Conservation (phyloP, 2,329 filamentous ascomycete species). For the Anisogramma anomala region DNA sequence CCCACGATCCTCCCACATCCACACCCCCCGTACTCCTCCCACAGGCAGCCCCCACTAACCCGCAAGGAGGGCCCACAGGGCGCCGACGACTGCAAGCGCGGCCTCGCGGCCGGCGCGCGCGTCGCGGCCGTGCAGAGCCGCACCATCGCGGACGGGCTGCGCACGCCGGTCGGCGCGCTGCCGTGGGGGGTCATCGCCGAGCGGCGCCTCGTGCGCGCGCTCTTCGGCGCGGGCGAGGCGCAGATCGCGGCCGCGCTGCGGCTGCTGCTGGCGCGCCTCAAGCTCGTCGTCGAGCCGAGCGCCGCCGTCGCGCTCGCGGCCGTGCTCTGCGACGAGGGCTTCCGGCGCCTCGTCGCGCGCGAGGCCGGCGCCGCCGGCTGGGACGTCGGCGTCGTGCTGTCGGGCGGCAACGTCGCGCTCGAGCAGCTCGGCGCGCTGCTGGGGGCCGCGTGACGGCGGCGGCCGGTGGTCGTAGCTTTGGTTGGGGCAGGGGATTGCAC, state of each 20-base stretch:
- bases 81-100: slow-evolving; percentile 69
- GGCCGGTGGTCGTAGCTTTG: no score
- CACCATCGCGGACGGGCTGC: slow-evolving; percentile 79
- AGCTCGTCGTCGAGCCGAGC: slow-evolving; percentile 83
- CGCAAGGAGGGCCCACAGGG: no score
- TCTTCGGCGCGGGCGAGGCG: slow-evolving; percentile 66
- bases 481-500: no score
- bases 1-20: no score
- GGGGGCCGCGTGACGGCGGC: slow-evolving; percentile 13
- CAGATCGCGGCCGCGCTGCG: slow-evolving; percentile 69
- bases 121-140: slow-evolving; percentile 59
- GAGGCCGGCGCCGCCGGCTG: slow-evolving; percentile 65
- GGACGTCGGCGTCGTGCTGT: slow-evolving; percentile 52
- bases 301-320: slow-evolving; percentile 75
- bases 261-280: slow-evolving; percentile 75
- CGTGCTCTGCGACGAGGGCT: slow-evolving; percentile 75
- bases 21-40: no score
- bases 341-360: slow-evolving; percentile 54
- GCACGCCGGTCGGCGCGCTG: slow-evolving; percentile 65
- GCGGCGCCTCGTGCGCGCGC: slow-evolving; percentile 52
- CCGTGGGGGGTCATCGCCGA: slow-evolving; percentile 73
- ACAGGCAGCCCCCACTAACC: no score
- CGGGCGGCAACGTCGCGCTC: slow-evolving; percentile 48
- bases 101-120: slow-evolving; percentile 51
- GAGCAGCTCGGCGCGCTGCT: slow-evolving; percentile 44